Evolutionary conservation across 768 basidiomycete species (phyloP), one percentile per base, ranked within the genome.

Genomic region (Rhizopogon sp.): DNA sequence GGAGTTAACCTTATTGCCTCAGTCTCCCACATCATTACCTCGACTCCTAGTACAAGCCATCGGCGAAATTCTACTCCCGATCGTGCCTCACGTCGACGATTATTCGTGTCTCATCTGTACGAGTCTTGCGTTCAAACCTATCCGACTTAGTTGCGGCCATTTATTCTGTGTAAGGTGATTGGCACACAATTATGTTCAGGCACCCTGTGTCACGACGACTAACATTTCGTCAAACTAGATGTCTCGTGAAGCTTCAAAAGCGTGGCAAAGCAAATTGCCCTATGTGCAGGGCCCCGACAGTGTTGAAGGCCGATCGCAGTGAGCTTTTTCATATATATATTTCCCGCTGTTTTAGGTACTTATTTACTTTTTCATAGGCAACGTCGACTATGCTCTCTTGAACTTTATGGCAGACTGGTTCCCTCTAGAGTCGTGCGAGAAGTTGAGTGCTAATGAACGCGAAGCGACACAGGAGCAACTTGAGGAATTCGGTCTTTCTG

Each of bases 381-480:
- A 92, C 62, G 80, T 93, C 14, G 90, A 93, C 62, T 83, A 82
- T 79, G 88, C 83, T 1, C 66, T 92, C 44, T 73, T 88, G 44
- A 88, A 91, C 60, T 93, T 93, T 62, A 91, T 97, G 86, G 79
- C 87, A 55, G 85, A 89, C 61, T 97, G 93, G 92, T 98, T 98
- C 69, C 93, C 95, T 0, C 65, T 81, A 13, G 95, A 97, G 66
- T 77, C 91, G 14, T 81, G 76, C 55, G 78, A 77, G 62, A 97
- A 97, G 67, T 72, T 83, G 44, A 81, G 78, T 60, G 77, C 81
- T 58, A 93, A 94, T 66, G 85, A 90, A 66, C 74, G 71, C 46
- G 94, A 97, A 66, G 83, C 85, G 0, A 76, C 80, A 0, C 69
- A 77, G 43, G 93, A 96, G 70, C 78, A 90, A 62, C 65, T 87